Evolutionary conservation across 306 rosid genomes (phyloP), one percentile per base, ranked within the genome.

Genomic region (Cajanus cajan): DNA sequence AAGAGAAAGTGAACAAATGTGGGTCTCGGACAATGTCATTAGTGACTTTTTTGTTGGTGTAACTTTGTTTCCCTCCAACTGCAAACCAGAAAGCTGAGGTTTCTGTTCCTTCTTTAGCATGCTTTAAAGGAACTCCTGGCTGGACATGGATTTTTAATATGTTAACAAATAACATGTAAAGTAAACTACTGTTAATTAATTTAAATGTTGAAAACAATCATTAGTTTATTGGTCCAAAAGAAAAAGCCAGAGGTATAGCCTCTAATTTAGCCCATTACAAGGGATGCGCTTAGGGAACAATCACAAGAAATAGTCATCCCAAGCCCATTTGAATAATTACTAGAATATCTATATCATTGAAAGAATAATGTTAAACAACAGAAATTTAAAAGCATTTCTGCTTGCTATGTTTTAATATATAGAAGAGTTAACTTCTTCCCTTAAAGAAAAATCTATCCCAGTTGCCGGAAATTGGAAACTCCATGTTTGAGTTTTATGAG

Each of bases 101-200:
- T 89, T 96, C 99, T 78, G 98, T 96, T 80, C 98, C 98, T 87
- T 96, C 99, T 86, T 96, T 96, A 11, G 98, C 92, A 85, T 89
- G 94, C 87, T 96, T 96, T 72, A 89, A 50, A 66, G 90, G 21
- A 84, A 81, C 91, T 85, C 98, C 98, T 40, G 99, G 98, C 99
- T 96, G 97, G 77, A 85, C 63, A 85, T 74, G 52, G 72, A 75
- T 70, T 64, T 21, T 61, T 15, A 85, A 79, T 68, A 64, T 78
- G 55, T 86, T 45, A 70, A 71, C 67, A 45, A 75, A 64, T 19
- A 21, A 76, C n/a, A 44, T 50, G 15, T 5, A 34, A 82, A 19
- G 74, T 45, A 73, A 77, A 44, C 15, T n/a, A 39, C 39, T 52
- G 12, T 28, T 25, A 61, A 34, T 41, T 50, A 37, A 50, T 78